Conservation (phyloP, 176 grass and related monocot genomes). For the Cymbopogon citratus region DNA sequence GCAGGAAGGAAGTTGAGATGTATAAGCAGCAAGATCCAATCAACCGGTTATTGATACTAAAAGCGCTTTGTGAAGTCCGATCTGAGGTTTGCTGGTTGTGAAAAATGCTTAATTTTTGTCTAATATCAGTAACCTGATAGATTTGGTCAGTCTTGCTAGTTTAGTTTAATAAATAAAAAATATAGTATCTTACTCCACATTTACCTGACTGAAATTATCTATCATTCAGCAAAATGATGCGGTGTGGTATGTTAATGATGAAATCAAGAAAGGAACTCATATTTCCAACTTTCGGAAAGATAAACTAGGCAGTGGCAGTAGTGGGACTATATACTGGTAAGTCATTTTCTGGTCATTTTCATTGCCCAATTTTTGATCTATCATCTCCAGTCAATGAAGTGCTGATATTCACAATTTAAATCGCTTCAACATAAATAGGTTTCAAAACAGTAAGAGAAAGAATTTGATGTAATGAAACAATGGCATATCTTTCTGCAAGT, state of each 20-base stretch:
- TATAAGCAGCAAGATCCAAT: slow-evolving; percentile 69
- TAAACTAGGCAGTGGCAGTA: slow-evolving; percentile 42
- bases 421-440: not conserved
- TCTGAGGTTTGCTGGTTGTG: slow-evolving; percentile 49
- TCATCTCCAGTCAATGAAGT: slow-evolving; percentile 3
- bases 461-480: not conserved
- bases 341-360: slow-evolving; percentile 11
- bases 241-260: slow-evolving; percentile 57
- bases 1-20: slow-evolving; percentile 54
- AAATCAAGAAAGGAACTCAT: slow-evolving; percentile 60
- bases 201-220: slow-evolving; percentile 22
- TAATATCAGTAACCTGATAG: slow-evolving; percentile 14
- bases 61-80: slow-evolving; percentile 90
- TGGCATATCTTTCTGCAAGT: not conserved
- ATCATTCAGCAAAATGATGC: slow-evolving; percentile 79
- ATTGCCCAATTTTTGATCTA: slow-evolving; percentile 14
- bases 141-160: not conserved
- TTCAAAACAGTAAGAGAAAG: not conserved
- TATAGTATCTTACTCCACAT: not conserved
- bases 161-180: slow-evolving; percentile 5
- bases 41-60: slow-evolving; percentile 68
- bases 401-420: not conserved
- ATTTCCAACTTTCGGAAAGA: slow-evolving; percentile 73
- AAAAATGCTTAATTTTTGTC: not conserved
- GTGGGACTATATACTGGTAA: slow-evolving; percentile 75